phyloP scores from a whole-genome alignment of 495 filamentous ascomycete genomes.

The Amniculicola lignicola region DNA sequence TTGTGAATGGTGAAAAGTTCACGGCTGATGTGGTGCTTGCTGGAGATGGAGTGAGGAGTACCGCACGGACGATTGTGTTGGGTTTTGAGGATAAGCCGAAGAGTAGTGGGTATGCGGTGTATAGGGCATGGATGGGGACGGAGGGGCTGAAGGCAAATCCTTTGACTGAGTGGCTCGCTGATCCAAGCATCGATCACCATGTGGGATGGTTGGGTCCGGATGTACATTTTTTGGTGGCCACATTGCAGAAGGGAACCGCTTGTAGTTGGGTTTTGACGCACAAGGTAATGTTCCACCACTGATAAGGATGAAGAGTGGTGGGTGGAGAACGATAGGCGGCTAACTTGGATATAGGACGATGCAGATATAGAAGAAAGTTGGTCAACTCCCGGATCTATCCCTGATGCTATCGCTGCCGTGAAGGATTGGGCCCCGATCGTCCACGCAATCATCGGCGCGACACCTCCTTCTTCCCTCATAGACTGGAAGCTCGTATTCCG shows the following conservation, averaged over 20 bases:
- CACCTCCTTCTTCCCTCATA: slow-evolving; percentile 36
- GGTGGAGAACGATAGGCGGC: neutral
- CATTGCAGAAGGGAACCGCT: slow-evolving; percentile 37
- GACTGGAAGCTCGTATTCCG: slow-evolving; percentile 43
- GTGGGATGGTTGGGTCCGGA: slow-evolving; percentile 41
- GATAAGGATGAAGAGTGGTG: neutral
- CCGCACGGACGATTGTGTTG: slow-evolving; percentile 57
- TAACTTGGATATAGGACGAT: slow-evolving; percentile 23
- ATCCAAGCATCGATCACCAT: slow-evolving; percentile 33
- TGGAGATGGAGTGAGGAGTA: slow-evolving; percentile 62
- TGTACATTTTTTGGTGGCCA: slow-evolving; percentile 40
- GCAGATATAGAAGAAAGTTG: slow-evolving; percentile 39
- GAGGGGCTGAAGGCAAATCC: slow-evolving; percentile 36
- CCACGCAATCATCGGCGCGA: slow-evolving; percentile 39
- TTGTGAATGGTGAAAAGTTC: slow-evolving; percentile 52
- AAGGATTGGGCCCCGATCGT: slow-evolving; percentile 38
- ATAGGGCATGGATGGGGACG: slow-evolving; percentile 37
- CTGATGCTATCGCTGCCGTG: slow-evolving; percentile 33
- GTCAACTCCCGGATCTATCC: slow-evolving; percentile 35
- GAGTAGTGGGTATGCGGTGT: slow-evolving; percentile 59
- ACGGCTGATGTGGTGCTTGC: slow-evolving; percentile 57
- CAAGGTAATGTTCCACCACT: slow-evolving; percentile 14
- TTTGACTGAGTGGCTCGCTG: slow-evolving; percentile 34
- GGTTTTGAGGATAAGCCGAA: slow-evolving; percentile 62
- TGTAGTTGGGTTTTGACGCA: slow-evolving; percentile 41